Conservation (phyloP, 2,329 filamentous ascomycete species). For the Aureobasidium melanogenum region DNA sequence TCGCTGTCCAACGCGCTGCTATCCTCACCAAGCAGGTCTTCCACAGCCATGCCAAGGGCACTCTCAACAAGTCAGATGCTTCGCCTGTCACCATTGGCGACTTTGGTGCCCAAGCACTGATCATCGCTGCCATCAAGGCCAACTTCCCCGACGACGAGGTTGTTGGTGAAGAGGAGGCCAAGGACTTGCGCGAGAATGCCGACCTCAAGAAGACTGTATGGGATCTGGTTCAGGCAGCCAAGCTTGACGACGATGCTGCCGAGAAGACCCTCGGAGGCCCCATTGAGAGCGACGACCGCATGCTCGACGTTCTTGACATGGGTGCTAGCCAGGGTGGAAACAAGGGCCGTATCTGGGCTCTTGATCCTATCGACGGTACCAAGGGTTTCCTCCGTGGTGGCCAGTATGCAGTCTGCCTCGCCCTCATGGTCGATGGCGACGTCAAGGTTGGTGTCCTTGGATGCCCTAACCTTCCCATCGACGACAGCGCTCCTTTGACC, state of each 20-base stretch:
- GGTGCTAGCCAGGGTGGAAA: conserved; percentile 61
- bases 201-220: conserved; percentile 69
- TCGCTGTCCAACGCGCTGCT: conserved; percentile 77
- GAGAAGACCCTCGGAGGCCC: conserved; percentile 62
- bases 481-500: conserved; percentile 64
- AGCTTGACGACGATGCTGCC: conserved; percentile 56
- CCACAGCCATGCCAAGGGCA: conserved; percentile 87
- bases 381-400: conserved; percentile 94
- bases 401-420: conserved; percentile 94
- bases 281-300: conserved; percentile 54
- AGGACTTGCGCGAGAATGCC: conserved; percentile 62
- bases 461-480: conserved; percentile 88
- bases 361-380: conserved; percentile 96
- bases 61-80: conserved; percentile 86
- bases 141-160: conserved; percentile 88
- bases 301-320: conserved; percentile 50
- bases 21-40: conserved; percentile 70
- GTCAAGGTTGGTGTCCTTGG: conserved; percentile 91
- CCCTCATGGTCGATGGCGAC: conserved; percentile 82
- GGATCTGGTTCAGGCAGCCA: conserved; percentile 66
- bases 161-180: conserved; percentile 90
- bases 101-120: conserved; percentile 93
- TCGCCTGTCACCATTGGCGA: conserved; percentile 97
- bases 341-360: conserved; percentile 80
- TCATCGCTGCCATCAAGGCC: conserved; percentile 80